Evolutionary conservation across 805 yeast species (phyloP), one percentile per base, ranked within the genome.

Genomic region (Millerozyma miso): DNA sequence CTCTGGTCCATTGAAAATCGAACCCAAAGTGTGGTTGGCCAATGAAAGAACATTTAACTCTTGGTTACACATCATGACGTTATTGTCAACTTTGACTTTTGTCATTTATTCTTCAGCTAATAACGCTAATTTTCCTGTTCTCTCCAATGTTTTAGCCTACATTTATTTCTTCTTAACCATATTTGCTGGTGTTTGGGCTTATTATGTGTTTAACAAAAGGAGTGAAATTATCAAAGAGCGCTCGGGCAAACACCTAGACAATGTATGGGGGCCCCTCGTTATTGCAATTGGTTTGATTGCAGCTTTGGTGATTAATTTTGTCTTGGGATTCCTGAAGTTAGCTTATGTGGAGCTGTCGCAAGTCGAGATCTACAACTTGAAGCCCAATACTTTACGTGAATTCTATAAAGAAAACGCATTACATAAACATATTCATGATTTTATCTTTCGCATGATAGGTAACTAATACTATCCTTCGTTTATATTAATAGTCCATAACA

Each of bases 11-110:
- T 79, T 89, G 43, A 89, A 86, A 65, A 90, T 93, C 45, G 99
- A 93, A 69, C 95, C 98, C 23, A 93, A 93, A 60, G 99, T 93
- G 12, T 93, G 98, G 97, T 74, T 93, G 50, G 99, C 99, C 20
- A 93, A 93, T 59, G 99, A 93, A 69, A 84, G 99, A 63, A 93
- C 99, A 3, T 91, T 90, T 69, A 84, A 88, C 71, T 79, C 95
- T 64, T 93, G 99, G 99, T 73, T 93, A 51, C 89, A 85, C 50
- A 91, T 91, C 17, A 85, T 95, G 12, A 80, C 95, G 0, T 70
- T 93, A 59, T 74, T 93, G 52, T 81, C 96, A 16, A 82, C 90
- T 0, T 68, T 93, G 54, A 88, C 98, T 0, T 89, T 90, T 58
- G 75, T 93, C 13, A 77, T 93, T 42, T 87, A 87, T 68, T 78